Evolutionary conservation across 2,329 filamentous ascomycete species (phyloP), one percentile per base, ranked within the genome.

Genomic region (Cryphonectria radicalis): DNA sequence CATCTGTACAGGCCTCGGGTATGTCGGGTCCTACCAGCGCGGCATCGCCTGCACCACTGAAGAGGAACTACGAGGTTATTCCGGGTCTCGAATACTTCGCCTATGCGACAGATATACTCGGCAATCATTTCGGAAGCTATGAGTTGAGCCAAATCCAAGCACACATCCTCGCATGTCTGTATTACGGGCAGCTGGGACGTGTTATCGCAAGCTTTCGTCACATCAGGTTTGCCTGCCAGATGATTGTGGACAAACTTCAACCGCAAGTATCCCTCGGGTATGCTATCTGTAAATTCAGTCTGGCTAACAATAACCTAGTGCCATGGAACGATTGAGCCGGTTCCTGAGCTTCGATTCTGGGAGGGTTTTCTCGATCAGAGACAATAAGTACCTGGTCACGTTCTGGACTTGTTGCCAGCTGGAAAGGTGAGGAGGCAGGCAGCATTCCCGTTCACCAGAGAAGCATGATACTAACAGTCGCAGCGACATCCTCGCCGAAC

Each of bases 361-460:
- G 1, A 76, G 80, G 46, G 76, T 76, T 22, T 74, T 74, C 50
- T 78, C 77, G 37, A 75, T 85, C 42, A 81, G 83, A 63, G 87
- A 91, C 76, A 93, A 94, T 77, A 85, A 91, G 70, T 85, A 92
- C 50, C 85, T 92, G 19, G 87, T 97, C 76, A 92, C 93, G 0
- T 98, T 95, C 77, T 98, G 95, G 95, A 96, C 95, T 10, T 97
- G 93, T 78, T 84, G 98, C 74, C 95, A 98, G 78, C 86, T 98
- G 14, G 95, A 98, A 81, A 97, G 91, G 92, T 93, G 80, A 75
- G 81, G 73, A 10, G 25, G 17, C 66, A 10, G 25, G 14, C 66
- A 22, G n/a, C 32, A 35, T 43, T 43, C 35, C 17, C 2, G n/a
- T 14, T 17, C 62, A 60, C 43, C 8, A 40, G 59, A 63, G 67